Conservation (phyloP, 148 eudicot species). For the Camellia granthamiana region DNA sequence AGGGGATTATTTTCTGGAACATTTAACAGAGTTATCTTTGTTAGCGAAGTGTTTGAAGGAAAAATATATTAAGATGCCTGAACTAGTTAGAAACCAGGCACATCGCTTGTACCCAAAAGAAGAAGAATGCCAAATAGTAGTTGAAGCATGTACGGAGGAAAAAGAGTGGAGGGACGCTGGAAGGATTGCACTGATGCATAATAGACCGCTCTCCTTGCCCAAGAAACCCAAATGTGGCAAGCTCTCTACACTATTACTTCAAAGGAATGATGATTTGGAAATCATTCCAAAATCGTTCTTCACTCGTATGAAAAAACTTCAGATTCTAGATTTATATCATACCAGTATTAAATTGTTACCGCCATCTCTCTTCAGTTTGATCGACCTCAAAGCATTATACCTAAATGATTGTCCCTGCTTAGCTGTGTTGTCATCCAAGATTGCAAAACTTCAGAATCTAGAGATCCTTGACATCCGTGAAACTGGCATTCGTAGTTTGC, state of each 20-base stretch:
- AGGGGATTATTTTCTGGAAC: too few species aligned
- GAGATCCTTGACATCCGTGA: slow-evolving; percentile 28
- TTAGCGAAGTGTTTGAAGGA: too few species aligned
- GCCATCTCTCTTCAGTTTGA: slow-evolving; percentile 19
- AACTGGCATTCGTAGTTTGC: slow-evolving; percentile 20
- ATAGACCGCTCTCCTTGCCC: too few species aligned
- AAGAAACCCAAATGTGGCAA: too few species aligned
- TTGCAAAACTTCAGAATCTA: slow-evolving; percentile 18
- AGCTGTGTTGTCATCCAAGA: slow-evolving; percentile 7
- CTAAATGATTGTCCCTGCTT: slow-evolving; percentile 18
- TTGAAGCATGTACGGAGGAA: too few species aligned
- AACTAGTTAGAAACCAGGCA: too few species aligned
- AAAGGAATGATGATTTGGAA: slow-evolving; percentile 10
- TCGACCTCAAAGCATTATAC: slow-evolving; percentile 23
- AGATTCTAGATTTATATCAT: slow-evolving; percentile 22
- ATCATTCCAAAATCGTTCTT: slow-evolving; percentile 22
- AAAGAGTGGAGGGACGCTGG: too few species aligned
- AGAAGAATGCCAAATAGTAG: too few species aligned
- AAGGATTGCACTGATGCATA: too few species aligned
- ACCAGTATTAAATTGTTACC: slow-evolving; percentile 21
- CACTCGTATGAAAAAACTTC: slow-evolving; percentile 17
- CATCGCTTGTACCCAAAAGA: too few species aligned
- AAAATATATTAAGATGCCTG: too few species aligned
- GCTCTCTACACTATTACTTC: slow-evolving; percentile 3
- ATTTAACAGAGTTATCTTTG: too few species aligned